Conservation (phyloP, 2,329 filamentous ascomycete genomes). For the Exophiala bonariae region DNA sequence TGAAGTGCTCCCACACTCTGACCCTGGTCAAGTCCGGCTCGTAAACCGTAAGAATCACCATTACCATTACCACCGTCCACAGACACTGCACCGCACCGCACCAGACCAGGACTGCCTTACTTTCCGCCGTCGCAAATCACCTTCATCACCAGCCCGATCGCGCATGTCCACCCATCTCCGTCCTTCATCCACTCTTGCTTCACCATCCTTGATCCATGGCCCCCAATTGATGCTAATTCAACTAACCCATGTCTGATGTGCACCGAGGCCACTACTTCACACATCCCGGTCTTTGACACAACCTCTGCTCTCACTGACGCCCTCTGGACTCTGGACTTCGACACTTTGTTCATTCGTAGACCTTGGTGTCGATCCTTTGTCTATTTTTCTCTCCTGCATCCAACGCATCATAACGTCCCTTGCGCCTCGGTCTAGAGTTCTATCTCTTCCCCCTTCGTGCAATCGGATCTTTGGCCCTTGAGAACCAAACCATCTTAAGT, state of each 20-base stretch:
- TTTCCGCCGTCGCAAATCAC: background rate
- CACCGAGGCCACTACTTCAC: slow-evolving; percentile 1
- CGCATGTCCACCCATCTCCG: background rate
- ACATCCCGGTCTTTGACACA: slow-evolving; percentile 6
- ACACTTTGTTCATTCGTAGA: background rate
- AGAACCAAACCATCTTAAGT: slow-evolving; percentile 3
- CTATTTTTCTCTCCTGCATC: slow-evolving; percentile 7
- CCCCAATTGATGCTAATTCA: slow-evolving; percentile 15
- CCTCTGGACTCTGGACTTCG: slow-evolving; percentile 1
- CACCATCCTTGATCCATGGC: slow-evolving; percentile 14
- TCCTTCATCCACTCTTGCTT: slow-evolving; percentile 13
- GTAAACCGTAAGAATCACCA: no score
- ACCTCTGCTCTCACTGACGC: slow-evolving; percentile 4
- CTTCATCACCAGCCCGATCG: background rate
- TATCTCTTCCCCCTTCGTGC: background rate
- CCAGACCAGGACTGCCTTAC: background rate
- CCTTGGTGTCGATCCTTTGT: slow-evolving; percentile 13
- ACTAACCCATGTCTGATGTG: slow-evolving; percentile 9
- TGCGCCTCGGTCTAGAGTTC: background rate
- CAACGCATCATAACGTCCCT: background rate
- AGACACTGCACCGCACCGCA: no score
- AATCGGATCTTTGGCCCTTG: background rate
- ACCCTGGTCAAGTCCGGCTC: no score
- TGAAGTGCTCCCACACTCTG: no score
- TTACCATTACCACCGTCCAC: no score